A percentile compares a stretch with the other conserved stretches of the same genome.
Conservation (phyloP, 108 stramenopile genomes). For the Cyclotella choctawhatcheeana region DNA sequence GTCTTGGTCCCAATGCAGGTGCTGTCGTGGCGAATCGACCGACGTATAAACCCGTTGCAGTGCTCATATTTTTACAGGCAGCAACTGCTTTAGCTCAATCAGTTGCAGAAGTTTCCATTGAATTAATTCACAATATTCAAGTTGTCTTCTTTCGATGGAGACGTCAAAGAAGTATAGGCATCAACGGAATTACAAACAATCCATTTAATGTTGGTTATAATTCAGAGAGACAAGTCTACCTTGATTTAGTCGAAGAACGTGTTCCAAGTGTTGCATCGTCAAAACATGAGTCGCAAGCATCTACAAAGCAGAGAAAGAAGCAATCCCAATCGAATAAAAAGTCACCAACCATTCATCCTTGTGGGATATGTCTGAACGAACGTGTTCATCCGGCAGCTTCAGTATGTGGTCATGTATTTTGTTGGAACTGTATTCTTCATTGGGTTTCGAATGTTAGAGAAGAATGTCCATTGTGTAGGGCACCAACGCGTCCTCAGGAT, state of each 20-base stretch:
- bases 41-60: slow-evolving; percentile 46
- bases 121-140: slow-evolving; percentile 36
- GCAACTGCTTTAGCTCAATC: slow-evolving; percentile 22
- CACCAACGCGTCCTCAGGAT: slow-evolving; percentile 47
- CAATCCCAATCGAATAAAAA: not conserved
- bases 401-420: slow-evolving; percentile 48
- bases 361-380: slow-evolving; percentile 49
- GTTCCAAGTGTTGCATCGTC: slow-evolving; percentile 41
- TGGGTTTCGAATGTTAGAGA: slow-evolving; percentile 47
- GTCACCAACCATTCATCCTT: slow-evolving; percentile 22
- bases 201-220: not conserved
- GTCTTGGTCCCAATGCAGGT: not conserved
- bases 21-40: slow-evolving; percentile 51
- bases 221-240: slow-evolving; percentile 39
- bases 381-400: slow-evolving; percentile 44
- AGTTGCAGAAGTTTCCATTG: slow-evolving; percentile 36
- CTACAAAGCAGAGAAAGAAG: slow-evolving; percentile 2
- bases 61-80: slow-evolving; percentile 41
- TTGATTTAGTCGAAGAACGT: slow-evolving; percentile 44
- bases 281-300: slow-evolving; percentile 5
- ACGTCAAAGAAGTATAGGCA: slow-evolving; percentile 14
- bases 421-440: slow-evolving; percentile 49
- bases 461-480: slow-evolving; percentile 48
- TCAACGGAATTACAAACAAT: not conserved
- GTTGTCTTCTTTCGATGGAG: slow-evolving; percentile 41